Conservation (phyloP, 2,329 filamentous ascomycete genomes). For the Camillea tinctor region DNA sequence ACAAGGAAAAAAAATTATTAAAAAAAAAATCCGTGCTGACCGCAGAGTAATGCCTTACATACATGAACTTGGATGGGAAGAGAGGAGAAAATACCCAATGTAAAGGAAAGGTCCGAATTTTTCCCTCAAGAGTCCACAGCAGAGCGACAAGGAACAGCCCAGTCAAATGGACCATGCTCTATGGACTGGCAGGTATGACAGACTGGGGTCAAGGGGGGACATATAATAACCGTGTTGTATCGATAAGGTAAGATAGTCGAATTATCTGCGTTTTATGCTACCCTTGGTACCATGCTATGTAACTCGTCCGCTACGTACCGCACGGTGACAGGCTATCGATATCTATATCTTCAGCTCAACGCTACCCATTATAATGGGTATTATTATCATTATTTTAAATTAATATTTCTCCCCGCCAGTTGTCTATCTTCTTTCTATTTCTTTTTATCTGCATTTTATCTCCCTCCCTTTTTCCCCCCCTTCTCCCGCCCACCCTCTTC, state of each 20-base stretch:
- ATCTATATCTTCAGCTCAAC: not conserved
- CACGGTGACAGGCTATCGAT: not conserved
- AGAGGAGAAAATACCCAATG: constrained; percentile 6
- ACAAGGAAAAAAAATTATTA: constrained; percentile 17
- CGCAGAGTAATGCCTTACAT: constrained; percentile 5
- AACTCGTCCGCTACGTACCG: not conserved
- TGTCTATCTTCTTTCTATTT: not conserved
- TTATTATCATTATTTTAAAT: not conserved
- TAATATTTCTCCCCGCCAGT: not conserved
- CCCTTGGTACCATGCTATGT: not conserved
- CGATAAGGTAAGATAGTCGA: constrained; percentile 4
- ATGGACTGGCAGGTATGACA: not conserved
- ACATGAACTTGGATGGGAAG: constrained; percentile 2
- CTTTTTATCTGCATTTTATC: not conserved
- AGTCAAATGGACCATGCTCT: not conserved
- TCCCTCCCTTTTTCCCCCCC: not conserved
- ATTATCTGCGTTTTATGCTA: not conserved
- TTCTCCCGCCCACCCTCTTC: too few relatives aligned
- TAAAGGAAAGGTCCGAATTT: constrained; percentile 14
- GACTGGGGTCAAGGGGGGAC: not conserved
- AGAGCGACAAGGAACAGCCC: constrained; percentile 9
- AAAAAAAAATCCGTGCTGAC: constrained; percentile 16
- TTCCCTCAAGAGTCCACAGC: constrained; percentile 8
- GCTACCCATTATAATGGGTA: not conserved
- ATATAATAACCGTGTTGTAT: constrained; percentile 9